Evolutionary conservation across 495 filamentous ascomycete species (phyloP).

Genomic region (Trichoderma virens): DNA sequence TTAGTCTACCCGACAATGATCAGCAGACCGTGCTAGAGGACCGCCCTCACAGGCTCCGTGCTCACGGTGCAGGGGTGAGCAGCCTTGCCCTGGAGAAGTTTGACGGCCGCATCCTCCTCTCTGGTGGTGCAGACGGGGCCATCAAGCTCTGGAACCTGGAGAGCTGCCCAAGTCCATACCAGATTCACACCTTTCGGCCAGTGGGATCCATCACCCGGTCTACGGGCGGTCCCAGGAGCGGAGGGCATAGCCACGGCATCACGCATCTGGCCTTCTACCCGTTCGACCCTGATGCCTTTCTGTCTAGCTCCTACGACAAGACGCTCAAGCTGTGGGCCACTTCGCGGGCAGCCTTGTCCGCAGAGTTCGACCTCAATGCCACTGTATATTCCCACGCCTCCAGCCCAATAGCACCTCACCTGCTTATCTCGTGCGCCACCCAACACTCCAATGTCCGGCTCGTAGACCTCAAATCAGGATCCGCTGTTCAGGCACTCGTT

Average conservation of each 20-base stretch:
- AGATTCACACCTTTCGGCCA: slow-evolving; percentile 42
- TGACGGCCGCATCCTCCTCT: slow-evolving; percentile 71
- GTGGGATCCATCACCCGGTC: slow-evolving; percentile 30
- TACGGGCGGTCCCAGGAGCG: slow-evolving; percentile 4
- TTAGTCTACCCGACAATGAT: slow-evolving; percentile 24
- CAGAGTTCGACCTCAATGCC: slow-evolving; percentile 62
- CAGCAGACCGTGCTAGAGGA: slow-evolving; percentile 16
- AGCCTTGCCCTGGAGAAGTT: slow-evolving; percentile 67
- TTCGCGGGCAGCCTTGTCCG: slow-evolving; percentile 48
- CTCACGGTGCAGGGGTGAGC: slow-evolving; percentile 70
- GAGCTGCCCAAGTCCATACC: slow-evolving; percentile 27
- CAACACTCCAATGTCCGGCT: slow-evolving; percentile 73
- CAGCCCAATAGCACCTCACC: slow-evolving; percentile 60
- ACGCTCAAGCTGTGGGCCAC: slow-evolving; percentile 74
- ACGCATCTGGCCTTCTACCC: slow-evolving; percentile 85
- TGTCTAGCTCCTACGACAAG: slow-evolving; percentile 77
- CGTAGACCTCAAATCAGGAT: slow-evolving; percentile 72
- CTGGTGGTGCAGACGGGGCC: slow-evolving; percentile 71
- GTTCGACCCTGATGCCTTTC: slow-evolving; percentile 71
- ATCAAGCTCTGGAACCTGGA: slow-evolving; percentile 83
- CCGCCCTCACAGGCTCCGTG: slow-evolving; percentile 32
- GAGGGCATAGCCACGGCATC: slow-evolving; percentile 66
- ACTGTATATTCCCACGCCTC: slow-evolving; percentile 69
- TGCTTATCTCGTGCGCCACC: slow-evolving; percentile 77
- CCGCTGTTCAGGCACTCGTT: slow-evolving; percentile 63